Evolutionary conservation across 345 rosid genomes (phyloP).

Genomic region (Populus nigra): DNA sequence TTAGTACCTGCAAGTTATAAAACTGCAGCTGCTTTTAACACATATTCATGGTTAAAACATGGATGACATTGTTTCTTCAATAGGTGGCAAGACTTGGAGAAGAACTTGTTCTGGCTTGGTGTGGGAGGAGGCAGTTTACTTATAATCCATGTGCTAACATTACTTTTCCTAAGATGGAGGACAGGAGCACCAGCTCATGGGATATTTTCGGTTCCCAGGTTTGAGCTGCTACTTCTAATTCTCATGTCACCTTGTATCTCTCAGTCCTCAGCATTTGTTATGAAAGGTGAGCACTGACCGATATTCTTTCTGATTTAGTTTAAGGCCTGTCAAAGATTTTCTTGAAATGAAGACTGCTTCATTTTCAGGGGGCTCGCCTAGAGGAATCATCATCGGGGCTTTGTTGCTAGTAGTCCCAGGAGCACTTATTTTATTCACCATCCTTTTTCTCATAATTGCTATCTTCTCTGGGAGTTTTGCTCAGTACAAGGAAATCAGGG

Average conservation of each 20-base stretch:
- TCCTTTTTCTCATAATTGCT: conserved; percentile 35
- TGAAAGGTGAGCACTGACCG: conserved; percentile 39
- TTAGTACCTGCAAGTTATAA: background rate
- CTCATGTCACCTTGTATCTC: conserved; percentile 46
- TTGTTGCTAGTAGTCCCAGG: conserved; percentile 44
- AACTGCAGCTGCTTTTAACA: background rate
- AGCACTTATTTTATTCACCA: conserved; percentile 39
- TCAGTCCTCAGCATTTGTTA: conserved; percentile 51
- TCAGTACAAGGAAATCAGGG: conserved; percentile 46
- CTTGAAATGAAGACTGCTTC: conserved; percentile 14
- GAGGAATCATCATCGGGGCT: conserved; percentile 46
- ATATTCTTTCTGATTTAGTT: background rate
- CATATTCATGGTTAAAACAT: background rate
- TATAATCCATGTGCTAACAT: conserved; percentile 22
- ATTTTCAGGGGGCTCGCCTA: conserved; percentile 40
- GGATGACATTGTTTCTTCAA: conserved; percentile 17
- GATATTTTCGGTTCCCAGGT: conserved; percentile 42
- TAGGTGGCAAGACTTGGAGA: conserved; percentile 50
- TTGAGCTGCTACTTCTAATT: conserved; percentile 48
- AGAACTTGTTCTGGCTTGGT: conserved; percentile 56
- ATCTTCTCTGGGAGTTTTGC: conserved; percentile 37
- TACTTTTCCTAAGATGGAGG: conserved; percentile 44
- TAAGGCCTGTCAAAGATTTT: background rate
- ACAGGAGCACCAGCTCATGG: conserved; percentile 35
- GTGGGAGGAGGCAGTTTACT: conserved; percentile 38